Evolutionary conservation across 2,329 filamentous ascomycete species (phyloP).

Genomic region (Botrytis cinerea): DNA sequence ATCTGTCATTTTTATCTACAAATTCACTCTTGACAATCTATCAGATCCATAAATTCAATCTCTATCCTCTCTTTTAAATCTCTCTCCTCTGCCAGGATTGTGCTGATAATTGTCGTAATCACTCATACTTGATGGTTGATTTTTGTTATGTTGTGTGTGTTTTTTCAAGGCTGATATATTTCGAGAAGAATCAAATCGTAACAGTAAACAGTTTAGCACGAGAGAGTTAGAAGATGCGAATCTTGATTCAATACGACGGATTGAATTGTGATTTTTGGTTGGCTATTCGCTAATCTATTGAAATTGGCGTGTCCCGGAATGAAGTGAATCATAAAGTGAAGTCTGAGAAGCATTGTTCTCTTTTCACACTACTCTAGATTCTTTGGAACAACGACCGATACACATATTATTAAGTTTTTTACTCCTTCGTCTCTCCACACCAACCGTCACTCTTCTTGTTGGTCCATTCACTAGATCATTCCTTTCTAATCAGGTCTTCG

Average conservation of each 20-base stretch:
- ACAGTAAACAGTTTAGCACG: neutral
- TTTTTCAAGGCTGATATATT: neutral
- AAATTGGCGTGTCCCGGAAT: neutral
- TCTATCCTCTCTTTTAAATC: neutral
- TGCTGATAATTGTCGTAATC: neutral
- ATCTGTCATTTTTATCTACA: neutral
- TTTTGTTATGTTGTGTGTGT: neutral
- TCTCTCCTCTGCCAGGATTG: neutral
- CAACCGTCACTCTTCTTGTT: rapidly evolving
- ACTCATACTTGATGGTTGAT: neutral
- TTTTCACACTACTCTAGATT: too few relatives aligned
- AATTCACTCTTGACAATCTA: neutral
- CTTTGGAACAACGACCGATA: neutral
- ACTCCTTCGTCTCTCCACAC: neutral
- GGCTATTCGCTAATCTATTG: neutral
- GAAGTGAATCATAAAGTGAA: neutral
- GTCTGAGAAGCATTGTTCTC: neutral
- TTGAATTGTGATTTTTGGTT: neutral
- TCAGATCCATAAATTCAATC: neutral
- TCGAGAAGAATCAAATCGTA: neutral
- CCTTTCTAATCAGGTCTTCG: neutral
- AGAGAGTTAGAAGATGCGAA: neutral
- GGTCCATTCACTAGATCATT: neutral
- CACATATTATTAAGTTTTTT: rapidly evolving
- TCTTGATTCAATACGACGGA: too few relatives aligned